Evolutionary conservation across 2,329 filamentous ascomycete genomes (phyloP), one percentile per base, ranked within the genome.

Genomic region (Colletotrichum liaoningense): DNA sequence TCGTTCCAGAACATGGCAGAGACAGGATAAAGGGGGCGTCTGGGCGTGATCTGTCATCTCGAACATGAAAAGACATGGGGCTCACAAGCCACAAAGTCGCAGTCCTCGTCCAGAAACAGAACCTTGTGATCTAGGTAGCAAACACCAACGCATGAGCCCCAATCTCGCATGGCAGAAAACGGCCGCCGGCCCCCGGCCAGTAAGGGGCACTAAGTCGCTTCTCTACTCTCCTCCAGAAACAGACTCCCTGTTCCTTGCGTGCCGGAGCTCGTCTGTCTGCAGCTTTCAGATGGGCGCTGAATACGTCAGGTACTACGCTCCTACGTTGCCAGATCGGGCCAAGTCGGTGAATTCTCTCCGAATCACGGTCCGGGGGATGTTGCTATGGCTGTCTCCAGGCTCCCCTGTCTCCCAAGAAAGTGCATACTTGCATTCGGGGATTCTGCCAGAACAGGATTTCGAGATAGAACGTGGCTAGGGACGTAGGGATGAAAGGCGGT

Each of bases 371-470:
- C 42, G 28, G 12, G 58, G 58, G 56, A 38, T 49, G 26, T 54
- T 22, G 42, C 38, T 5, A 16, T 12, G 38, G 14, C 16, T 42
- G 38, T 6, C 16, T 42, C 38, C 16, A 19, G 14, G 19, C 42
- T 22, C 7, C 16, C 38, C 16, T 46, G 19, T 46, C 6, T 19
- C 16, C 42, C 24, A 14, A 26, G 11, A 58, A 58, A 52, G 35
- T 2, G 56, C 56, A 67, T 30, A 30, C 26, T 11, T 5, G 3
- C 14, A 49, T 49, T 49, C 19, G 42, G 42, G 42, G 12, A 6
- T 8, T 14, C 11, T 55, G 42, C 59, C 46, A 22, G 58, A 69
- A 72, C 66, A 65, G 16, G 59, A 69, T 54, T 63, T 69, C n/a
- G n/a, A 49, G 42, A 60, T 5, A 28, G 26, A 26, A 12, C 16